Base-by-base conservation (phyloP, 306 rosid genomes). In the Cyamopsis tetragonoloba region DNA sequence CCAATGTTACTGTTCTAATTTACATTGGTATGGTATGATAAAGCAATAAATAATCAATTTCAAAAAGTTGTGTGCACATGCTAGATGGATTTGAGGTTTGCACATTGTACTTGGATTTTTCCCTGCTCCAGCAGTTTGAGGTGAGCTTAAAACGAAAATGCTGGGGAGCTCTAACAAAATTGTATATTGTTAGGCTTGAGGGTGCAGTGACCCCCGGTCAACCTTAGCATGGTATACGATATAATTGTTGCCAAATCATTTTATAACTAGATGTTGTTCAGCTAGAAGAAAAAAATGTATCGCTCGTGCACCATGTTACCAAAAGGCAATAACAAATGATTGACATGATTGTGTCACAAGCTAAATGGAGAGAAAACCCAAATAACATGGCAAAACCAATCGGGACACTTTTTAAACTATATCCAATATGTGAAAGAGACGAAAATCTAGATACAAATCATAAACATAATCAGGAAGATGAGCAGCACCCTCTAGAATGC, bases 401-500 rank as follows among this genome's bases (percentile, higher is more conserved):
- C 39, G 6, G 17, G 38, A 67, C 49, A 31, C 14, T 50, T 20
- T 49, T 49, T 62, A 44, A 4, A 58, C 56, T 14, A 13, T 13
- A 27, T 58, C 51, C 61, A 66, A 50, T 10, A 32, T n/a, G 61
- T 61, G 2, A 7, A 48, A 5, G 6, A 11, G 53, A 72, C 41
- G 18, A 66, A 78, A 66, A 32, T 15, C 37, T 41, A 62, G 17
- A 65, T 55, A 70, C 9, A 46, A 38, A 57, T 31, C 7, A 60
- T 31, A 30, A 71, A 47, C 20, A 76, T 8, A 42, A 58, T 9
- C 32, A 39, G 54, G 85, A 70, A 65, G 39, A 48, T 49, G 41
- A 48, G 53, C 7, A 83, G 74, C 77, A 89, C 95, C 98, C 98
- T 70, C 68, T 82, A 62, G 86, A 87, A 77, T 92, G 98, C 79